A percentile compares a stretch with the other conserved stretches of the same genome.
Evolutionary conservation across 345 rosid genomes (phyloP).

Genomic region (Eucalyptus erythrocorys): DNA sequence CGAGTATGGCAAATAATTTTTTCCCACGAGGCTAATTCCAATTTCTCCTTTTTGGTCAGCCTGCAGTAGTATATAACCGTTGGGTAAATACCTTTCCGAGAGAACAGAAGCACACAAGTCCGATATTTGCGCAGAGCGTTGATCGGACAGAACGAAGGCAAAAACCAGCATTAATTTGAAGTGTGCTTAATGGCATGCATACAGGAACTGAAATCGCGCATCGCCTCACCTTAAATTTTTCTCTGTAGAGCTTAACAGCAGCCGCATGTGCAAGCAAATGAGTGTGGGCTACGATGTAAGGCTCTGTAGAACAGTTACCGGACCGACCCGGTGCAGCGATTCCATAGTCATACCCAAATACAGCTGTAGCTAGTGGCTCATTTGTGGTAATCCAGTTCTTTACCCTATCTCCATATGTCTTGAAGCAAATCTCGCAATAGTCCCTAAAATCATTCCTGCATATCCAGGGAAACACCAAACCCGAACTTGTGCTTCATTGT

Average conservation of each 20-base stretch:
- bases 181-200: background rate
- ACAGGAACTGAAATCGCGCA: too few species aligned
- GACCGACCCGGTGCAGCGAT: constrained; percentile 8
- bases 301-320: constrained; percentile 30
- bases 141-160: background rate
- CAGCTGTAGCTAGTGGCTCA: constrained; percentile 16
- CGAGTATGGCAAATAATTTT: constrained; percentile 18
- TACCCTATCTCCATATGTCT: constrained; percentile 31
- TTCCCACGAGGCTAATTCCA: constrained; percentile 21
- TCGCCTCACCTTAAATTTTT: constrained; percentile 7
- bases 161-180: background rate
- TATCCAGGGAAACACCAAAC: background rate
- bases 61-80: background rate
- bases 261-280: constrained; percentile 33
- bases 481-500: background rate
- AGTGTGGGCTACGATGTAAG: constrained; percentile 21
- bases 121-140: background rate
- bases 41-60: constrained; percentile 23
- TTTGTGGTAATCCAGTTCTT: constrained; percentile 36
- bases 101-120: background rate
- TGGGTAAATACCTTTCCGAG: background rate
- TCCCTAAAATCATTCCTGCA: constrained; percentile 33
- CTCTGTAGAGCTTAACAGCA: constrained; percentile 24
- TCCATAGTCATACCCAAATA: constrained; percentile 11
- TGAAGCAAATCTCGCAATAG: constrained; percentile 22